These are phyloP conservation scores for Thamnidium elegans DNA, from an alignment of 192 early-diverging fungal genomes.

Conservation along the genomic window DNA sequence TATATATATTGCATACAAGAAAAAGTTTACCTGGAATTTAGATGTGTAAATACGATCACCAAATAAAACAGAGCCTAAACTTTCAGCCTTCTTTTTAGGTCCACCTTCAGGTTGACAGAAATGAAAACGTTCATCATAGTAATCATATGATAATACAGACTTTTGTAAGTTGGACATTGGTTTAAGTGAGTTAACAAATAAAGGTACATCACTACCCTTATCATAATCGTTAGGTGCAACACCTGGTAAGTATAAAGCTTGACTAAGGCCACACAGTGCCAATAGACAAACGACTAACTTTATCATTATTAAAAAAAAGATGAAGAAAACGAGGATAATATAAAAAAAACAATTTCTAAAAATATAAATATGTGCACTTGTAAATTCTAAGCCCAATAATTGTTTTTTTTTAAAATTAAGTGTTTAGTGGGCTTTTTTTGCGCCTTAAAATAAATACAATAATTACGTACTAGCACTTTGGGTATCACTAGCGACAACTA, in stretches of 20 bases:
- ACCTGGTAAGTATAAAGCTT: constrained; percentile 91
- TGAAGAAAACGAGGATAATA: too few species aligned
- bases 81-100: constrained; percentile 68
- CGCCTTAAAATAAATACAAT: too few species aligned
- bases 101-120: constrained; percentile 77
- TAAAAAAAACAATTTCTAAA: too few species aligned
- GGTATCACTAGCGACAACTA: too few species aligned
- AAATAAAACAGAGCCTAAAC: constrained; percentile 91
- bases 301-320: not conserved
- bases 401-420: too few species aligned
- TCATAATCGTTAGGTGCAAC: constrained; percentile 87
- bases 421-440: too few species aligned
- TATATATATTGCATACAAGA: not conserved
- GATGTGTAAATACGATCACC: constrained; percentile 91
- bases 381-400: too few species aligned
- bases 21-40: constrained; percentile 61
- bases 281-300: constrained; percentile 11
- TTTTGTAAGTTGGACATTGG: constrained; percentile 69
- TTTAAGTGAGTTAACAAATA: constrained; percentile 87
- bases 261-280: constrained; percentile 8
- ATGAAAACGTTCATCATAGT: constrained; percentile 84
- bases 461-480: too few species aligned
- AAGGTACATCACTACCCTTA: constrained; percentile 59
- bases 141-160: constrained; percentile 83
- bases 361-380: too few species aligned